Conservation (phyloP, 345 rosid species). For the Populus tremula region DNA sequence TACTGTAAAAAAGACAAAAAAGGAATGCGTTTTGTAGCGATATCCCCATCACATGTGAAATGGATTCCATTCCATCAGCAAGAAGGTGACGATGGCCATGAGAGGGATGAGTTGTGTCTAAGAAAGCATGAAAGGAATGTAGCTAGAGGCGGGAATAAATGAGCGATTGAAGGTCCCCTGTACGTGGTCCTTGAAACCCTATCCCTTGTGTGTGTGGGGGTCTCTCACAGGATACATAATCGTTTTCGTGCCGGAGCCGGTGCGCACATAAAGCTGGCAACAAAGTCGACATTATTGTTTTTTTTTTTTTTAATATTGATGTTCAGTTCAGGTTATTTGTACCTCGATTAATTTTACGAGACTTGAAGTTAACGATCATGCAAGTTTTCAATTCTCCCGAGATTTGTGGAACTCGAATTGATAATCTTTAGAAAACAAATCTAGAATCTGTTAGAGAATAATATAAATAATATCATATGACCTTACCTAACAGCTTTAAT, state of each 20-base stretch:
- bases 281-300: constrained; percentile 3
- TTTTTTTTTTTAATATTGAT: no score
- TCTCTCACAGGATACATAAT: constrained; percentile 4
- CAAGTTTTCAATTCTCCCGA: fast-evolving
- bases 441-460: no score
- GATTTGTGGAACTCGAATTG: fast-evolving
- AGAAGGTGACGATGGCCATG: not conserved
- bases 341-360: no score
- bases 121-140: constrained; percentile 35
- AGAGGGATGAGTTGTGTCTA: constrained; percentile 3
- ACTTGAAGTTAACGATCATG: fast-evolving
- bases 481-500: fast-evolving
- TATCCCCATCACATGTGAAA: no score
- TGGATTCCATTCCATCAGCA: not conserved
- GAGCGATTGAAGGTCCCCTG: not conserved
- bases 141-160: constrained; percentile 11
- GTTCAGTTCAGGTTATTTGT: fast-evolving
- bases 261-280: constrained; percentile 15
- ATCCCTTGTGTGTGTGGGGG: not conserved
- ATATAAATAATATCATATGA: no score
- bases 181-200: constrained; percentile 28
- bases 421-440: no score
- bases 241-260: constrained; percentile 7
- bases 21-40: no score
- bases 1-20: no score